These are phyloP conservation scores for Lachancea sp. DNA, from an alignment of 805 yeast genomes.

Conservation along the genomic window DNA sequence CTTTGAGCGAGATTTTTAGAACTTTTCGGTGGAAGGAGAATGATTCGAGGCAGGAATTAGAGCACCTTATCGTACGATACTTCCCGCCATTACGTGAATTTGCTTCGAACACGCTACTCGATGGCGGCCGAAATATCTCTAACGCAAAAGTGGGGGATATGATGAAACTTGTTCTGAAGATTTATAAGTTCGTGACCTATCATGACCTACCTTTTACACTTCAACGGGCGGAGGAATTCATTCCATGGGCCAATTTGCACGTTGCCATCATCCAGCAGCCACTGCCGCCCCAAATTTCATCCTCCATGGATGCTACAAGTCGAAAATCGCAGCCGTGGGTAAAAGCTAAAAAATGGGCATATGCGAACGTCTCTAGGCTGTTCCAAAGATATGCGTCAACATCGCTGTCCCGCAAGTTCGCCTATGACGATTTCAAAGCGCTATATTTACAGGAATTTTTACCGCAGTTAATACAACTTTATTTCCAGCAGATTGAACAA, in stretches of 20 bases:
- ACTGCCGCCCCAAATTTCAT: conserved; percentile 22
- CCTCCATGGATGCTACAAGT: conserved; percentile 44
- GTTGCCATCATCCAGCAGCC: conserved; percentile 61
- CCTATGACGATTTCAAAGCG: conserved; percentile 54
- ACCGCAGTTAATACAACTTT: conserved; percentile 64
- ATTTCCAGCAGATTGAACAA: conserved; percentile 57
- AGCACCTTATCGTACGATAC: conserved; percentile 46
- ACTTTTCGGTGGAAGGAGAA: conserved; percentile 67
- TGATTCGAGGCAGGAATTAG: conserved; percentile 46
- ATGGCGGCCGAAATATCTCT: conserved; percentile 32
- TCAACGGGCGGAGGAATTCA: conserved; percentile 46
- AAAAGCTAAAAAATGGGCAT: conserved; percentile 84
- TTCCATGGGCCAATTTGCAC: conserved; percentile 73
- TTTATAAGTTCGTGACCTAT: conserved; percentile 69
- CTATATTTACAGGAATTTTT: conserved; percentile 52
- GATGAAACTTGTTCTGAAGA: conserved; percentile 64
- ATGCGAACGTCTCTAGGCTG: conserved; percentile 65
- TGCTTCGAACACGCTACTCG: conserved; percentile 46
- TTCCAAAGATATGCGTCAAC: conserved; percentile 64
- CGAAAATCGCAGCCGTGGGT: conserved; percentile 59
- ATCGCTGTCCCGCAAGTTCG: conserved; percentile 40
- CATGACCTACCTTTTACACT: conserved; percentile 63
- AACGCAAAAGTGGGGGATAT: conserved; percentile 55
- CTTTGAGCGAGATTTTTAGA: conserved; percentile 64
- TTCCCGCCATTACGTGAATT: conserved; percentile 63